These are phyloP conservation scores for Monilinia laxa DNA, from an alignment of 2,329 filamentous ascomycete species.

Conservation along the genomic window DNA sequence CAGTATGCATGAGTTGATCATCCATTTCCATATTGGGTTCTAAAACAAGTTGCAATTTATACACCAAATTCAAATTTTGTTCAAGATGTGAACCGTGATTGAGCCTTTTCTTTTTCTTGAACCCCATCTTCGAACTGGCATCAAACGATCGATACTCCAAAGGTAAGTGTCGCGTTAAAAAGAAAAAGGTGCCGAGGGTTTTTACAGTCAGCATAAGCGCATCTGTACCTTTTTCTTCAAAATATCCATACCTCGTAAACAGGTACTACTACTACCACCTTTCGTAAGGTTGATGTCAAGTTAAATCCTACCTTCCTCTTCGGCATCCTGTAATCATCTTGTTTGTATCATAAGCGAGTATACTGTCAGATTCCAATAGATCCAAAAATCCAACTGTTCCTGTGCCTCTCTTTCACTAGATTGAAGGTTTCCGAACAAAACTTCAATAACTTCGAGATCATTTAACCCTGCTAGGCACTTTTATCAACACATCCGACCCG, in stretches of 20 bases:
- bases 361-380: background rate
- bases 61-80: background rate
- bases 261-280: conserved; percentile 8
- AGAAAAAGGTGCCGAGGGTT: conserved; percentile 3
- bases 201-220: conserved; percentile 13
- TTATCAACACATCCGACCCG: conserved; percentile 1
- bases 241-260: conserved; percentile 8
- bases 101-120: background rate
- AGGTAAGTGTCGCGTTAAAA: background rate
- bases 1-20: background rate
- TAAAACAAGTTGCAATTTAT: background rate
- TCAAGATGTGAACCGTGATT: conserved; percentile 16
- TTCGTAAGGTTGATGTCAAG: conserved; percentile 11
- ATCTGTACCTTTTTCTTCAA: conserved; percentile 14
- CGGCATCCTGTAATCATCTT: background rate
- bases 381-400: background rate
- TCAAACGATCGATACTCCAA: conserved; percentile 5
- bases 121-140: conserved; percentile 3
- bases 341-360: background rate
- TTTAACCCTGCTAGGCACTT: background rate
- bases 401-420: background rate
- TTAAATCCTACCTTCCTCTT: conserved; percentile 14
- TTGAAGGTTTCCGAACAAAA: background rate
- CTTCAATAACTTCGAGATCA: background rate
- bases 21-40: background rate